A percentile compares a stretch with the other conserved stretches of the same genome.
phyloP scores from a whole-genome alignment of 495 filamentous ascomycete species.

The Penicillium ochrochloron region DNA sequence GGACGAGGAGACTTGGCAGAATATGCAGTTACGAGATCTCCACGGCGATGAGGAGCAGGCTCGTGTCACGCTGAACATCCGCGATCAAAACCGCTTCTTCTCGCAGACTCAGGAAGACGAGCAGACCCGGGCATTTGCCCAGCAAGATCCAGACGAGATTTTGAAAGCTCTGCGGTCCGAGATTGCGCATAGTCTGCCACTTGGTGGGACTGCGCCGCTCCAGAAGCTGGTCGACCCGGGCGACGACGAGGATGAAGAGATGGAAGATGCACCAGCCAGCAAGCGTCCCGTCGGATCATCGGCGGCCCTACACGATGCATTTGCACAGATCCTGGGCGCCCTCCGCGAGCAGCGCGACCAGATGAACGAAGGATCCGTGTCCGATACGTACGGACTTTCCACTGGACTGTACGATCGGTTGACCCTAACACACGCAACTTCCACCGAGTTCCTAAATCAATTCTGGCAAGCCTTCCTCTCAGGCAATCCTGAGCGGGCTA shows the following conservation, averaged over 20 bases:
- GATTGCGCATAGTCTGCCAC: slow-evolving; percentile 52
- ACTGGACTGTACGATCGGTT: slow-evolving; percentile 70
- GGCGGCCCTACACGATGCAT: slow-evolving; percentile 40
- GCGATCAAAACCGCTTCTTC: slow-evolving; percentile 83
- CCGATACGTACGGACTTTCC: slow-evolving; percentile 66
- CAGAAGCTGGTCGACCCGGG: slow-evolving; percentile 61
- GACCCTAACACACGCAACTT: slow-evolving; percentile 85
- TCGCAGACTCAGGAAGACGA: slow-evolving; percentile 60
- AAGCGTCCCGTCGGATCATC: slow-evolving; percentile 42
- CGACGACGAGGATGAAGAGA: slow-evolving; percentile 57
- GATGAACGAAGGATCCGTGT: slow-evolving; percentile 34
- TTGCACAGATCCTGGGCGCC: slow-evolving; percentile 48
- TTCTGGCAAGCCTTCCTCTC: slow-evolving; percentile 92
- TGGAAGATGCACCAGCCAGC: slow-evolving; percentile 51
- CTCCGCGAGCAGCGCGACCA: slow-evolving; percentile 49
- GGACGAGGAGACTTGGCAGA: slow-evolving; percentile 75
- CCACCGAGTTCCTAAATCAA: slow-evolving; percentile 91
- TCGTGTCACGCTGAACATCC: slow-evolving; percentile 82
- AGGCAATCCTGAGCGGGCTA: slow-evolving; percentile 74
- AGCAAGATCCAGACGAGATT: slow-evolving; percentile 70
- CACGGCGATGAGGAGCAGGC: slow-evolving; percentile 71
- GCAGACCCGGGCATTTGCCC: slow-evolving; percentile 61
- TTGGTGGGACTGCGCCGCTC: slow-evolving; percentile 60
- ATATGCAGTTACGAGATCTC: slow-evolving; percentile 82
- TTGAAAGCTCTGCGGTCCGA: slow-evolving; percentile 66